Evolutionary conservation across 352 stramenopile species (phyloP).

Genomic region (Pythium myriotylum): DNA sequence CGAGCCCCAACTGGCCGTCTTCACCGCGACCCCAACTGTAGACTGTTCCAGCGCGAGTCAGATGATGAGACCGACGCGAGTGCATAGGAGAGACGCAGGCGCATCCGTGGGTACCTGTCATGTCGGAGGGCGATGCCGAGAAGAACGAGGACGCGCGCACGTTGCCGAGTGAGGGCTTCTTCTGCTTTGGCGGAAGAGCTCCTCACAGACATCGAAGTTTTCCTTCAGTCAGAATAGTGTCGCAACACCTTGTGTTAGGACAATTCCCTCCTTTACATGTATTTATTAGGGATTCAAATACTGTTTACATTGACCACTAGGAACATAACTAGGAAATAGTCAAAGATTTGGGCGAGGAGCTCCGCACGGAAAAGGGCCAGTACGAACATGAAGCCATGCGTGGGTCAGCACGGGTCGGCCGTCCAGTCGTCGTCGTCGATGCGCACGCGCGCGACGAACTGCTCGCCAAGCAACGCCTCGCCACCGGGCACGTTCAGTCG

Average conservation of each 20-base stretch:
- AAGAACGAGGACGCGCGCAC: not conserved
- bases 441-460: conserved; percentile 85
- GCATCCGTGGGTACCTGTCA: conserved; percentile 23
- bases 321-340: no score
- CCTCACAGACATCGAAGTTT: no score
- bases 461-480: conserved; percentile 86
- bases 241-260: no score
- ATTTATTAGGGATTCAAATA: no score
- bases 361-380: conserved; percentile 56
- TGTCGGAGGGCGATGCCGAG: conserved; percentile 1
- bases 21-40: conserved; percentile 90
- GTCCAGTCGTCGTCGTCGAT: conserved; percentile 94
- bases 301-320: no score
- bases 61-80: not conserved
- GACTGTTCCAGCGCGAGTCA: conserved; percentile 29
- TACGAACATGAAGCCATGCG: conserved; percentile 7
- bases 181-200: no score
- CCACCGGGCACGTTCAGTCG: conserved; percentile 92
- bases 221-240: no score
- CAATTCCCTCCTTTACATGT: no score
- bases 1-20: conserved; percentile 84
- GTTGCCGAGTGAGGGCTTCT: not conserved
- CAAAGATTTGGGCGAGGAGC: not conserved
- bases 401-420: conserved; percentile 49
- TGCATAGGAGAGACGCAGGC: no score